Evolutionary conservation across 257 asterid genomes (phyloP).

Genomic region (Ehretia macrophylla): DNA sequence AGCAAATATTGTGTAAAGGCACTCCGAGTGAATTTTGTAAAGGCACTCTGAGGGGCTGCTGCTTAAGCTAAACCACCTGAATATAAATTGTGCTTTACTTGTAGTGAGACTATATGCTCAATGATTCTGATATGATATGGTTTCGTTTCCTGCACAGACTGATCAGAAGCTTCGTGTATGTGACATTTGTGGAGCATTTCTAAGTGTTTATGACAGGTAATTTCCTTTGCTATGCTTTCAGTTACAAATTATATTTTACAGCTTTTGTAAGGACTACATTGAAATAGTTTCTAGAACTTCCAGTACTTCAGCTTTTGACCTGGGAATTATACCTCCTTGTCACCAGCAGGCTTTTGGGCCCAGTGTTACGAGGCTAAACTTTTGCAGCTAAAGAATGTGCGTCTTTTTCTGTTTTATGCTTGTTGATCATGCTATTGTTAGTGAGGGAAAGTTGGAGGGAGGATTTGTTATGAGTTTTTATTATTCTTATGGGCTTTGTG

Average conservation of each 20-base stretch:
- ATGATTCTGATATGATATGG: conserved; percentile 21
- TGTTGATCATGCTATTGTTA: conserved; percentile 56
- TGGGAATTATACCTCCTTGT: conserved; percentile 85
- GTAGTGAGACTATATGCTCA: not conserved
- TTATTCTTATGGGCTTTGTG: conserved; percentile 2
- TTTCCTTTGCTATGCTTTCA: conserved; percentile 9
- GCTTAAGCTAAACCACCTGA: not conserved
- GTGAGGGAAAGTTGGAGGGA: conserved; percentile 26
- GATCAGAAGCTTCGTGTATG: conserved; percentile 99
- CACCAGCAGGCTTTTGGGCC: conserved; percentile 99
- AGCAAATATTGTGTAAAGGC: no score
- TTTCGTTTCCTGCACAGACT: conserved; percentile 50
- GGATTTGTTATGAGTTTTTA: conserved; percentile 6
- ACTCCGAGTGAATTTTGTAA: no score
- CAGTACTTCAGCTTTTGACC: conserved; percentile 67
- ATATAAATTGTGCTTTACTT: not conserved
- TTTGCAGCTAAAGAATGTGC: conserved; percentile 99
- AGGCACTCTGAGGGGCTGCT: no score
- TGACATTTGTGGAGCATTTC: conserved; percentile 96
- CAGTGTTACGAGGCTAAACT: conserved; percentile 97
- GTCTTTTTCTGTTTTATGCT: conserved; percentile 69
- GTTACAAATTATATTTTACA: conserved; percentile 8
- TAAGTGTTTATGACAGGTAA: conserved; percentile 93
- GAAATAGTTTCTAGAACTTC: conserved; percentile 43
- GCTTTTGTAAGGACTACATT: conserved; percentile 25